Conservation (phyloP, 2,329 filamentous ascomycete species). For the Fusarium sp. region DNA sequence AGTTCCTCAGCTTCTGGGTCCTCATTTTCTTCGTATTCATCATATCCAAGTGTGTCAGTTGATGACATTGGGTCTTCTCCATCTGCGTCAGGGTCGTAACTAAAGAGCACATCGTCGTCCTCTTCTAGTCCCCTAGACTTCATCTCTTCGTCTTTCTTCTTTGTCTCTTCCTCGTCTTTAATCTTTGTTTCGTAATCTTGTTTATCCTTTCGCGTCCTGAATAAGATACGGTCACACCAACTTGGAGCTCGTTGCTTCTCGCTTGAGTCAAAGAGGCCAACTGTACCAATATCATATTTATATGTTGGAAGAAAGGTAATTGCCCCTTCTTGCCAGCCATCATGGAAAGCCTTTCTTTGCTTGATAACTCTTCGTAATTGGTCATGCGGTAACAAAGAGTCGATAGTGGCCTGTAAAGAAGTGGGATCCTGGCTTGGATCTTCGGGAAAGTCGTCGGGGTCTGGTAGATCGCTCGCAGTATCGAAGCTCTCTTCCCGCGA, state of each 20-base stretch:
- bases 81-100: slow-evolving; percentile 88
- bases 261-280: slow-evolving; percentile 92
- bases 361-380: slow-evolving; percentile 82
- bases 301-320: slow-evolving; percentile 95
- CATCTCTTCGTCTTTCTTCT: slow-evolving; percentile 86
- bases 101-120: slow-evolving; percentile 87
- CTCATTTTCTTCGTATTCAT: slow-evolving; percentile 67
- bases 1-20: slow-evolving; percentile 61
- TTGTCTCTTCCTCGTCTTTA: slow-evolving; percentile 74
- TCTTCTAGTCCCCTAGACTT: slow-evolving; percentile 82
- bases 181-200: slow-evolving; percentile 72
- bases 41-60: slow-evolving; percentile 64
- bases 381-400: slow-evolving; percentile 89
- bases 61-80: slow-evolving; percentile 56
- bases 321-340: slow-evolving; percentile 90
- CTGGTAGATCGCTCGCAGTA: slow-evolving; percentile 62
- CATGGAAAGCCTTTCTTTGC: slow-evolving; percentile 83
- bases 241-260: slow-evolving; percentile 94
- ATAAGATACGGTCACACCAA: slow-evolving; percentile 97
- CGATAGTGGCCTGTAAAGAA: slow-evolving; percentile 88
- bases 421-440: slow-evolving; percentile 82
- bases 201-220: slow-evolving; percentile 79
- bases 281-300: slow-evolving; percentile 96
- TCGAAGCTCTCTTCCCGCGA: slow-evolving; percentile 55
- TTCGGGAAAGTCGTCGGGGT: slow-evolving; percentile 74